Evolutionary conservation across 164 flowering plant genomes (phyloP).

Genomic region (Tetracentron sinense): DNA sequence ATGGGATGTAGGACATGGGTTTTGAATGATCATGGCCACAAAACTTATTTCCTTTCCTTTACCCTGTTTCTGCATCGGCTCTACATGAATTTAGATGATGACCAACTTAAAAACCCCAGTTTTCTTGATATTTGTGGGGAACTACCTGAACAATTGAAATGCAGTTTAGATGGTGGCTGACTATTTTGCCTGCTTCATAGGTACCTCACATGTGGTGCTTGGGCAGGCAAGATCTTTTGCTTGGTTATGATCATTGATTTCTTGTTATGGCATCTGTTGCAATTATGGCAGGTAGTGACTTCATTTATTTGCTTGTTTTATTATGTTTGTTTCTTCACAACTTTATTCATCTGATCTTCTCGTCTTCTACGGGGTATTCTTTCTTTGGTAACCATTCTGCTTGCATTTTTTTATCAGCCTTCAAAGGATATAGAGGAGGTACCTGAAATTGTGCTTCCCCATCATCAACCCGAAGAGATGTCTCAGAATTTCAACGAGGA

Average conservation of each 20-base stretch:
- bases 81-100: no score
- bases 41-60: no score
- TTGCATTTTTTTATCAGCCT: slow-evolving; percentile 40
- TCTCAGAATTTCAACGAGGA: neutral
- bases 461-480: slow-evolving; percentile 14
- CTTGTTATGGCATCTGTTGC: slow-evolving; percentile 67
- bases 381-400: neutral
- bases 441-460: slow-evolving; percentile 33
- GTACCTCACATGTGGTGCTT: slow-evolving; percentile 87
- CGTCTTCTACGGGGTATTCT: no score
- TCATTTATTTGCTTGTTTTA: neutral
- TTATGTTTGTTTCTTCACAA: neutral
- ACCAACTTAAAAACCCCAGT: no score
- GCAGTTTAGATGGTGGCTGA: neutral
- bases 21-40: no score
- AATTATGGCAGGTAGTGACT: slow-evolving; percentile 61
- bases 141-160: no score
- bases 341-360: no score
- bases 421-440: slow-evolving; percentile 66
- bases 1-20: no score
- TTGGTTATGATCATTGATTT: slow-evolving; percentile 82
- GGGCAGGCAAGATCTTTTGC: slow-evolving; percentile 96
- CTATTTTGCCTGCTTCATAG: slow-evolving; percentile 20
- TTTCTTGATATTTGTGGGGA: no score
- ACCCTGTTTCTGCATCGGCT: no score